These are phyloP conservation scores for Millerago galiae DNA, from an alignment of 805 yeast genomes.

Conservation along the genomic window DNA sequence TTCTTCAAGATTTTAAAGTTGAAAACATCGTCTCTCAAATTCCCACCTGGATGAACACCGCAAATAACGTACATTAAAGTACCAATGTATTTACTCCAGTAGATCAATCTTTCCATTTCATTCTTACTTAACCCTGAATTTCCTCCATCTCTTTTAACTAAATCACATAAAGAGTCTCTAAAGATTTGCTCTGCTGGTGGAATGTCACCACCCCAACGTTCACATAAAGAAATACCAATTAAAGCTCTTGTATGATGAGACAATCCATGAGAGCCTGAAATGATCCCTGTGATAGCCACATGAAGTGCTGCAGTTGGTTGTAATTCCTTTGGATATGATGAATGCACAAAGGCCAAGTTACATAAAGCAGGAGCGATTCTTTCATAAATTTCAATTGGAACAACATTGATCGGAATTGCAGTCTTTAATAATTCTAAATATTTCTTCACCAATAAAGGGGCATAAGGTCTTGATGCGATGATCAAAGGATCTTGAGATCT, in stretches of 20 bases:
- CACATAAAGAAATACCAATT: conserved; percentile 68
- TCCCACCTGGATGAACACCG: conserved; percentile 79
- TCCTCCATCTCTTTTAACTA: conserved; percentile 36
- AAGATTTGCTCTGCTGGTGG: conserved; percentile 48
- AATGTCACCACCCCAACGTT: conserved; percentile 77
- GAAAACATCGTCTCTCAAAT: conserved; percentile 55
- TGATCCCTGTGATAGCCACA: conserved; percentile 67
- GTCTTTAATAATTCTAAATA: conserved; percentile 48
- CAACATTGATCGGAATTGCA: conserved; percentile 47
- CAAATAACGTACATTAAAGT: conserved; percentile 71
- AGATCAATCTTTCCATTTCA: conserved; percentile 42
- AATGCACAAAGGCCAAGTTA: conserved; percentile 69
- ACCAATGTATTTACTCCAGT: conserved; percentile 74
- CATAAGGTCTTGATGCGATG: conserved; percentile 66
- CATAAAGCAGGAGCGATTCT: conserved; percentile 67
- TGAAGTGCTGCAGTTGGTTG: conserved; percentile 71
- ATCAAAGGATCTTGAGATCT: conserved; percentile 63
- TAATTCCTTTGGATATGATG: conserved; percentile 69
- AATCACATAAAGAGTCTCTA: conserved; percentile 39
- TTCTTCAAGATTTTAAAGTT: conserved; percentile 30
- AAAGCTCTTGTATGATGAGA: conserved; percentile 67
- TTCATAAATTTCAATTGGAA: conserved; percentile 51
- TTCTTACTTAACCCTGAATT: conserved; percentile 27
- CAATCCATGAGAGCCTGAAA: conserved; percentile 71
- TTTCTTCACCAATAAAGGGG: conserved; percentile 55